A percentile compares a stretch with the other conserved stretches of the same genome.
Evolutionary conservation across 2,329 filamentous ascomycete genomes (phyloP).

Genomic region (Aschersonia sp.): DNA sequence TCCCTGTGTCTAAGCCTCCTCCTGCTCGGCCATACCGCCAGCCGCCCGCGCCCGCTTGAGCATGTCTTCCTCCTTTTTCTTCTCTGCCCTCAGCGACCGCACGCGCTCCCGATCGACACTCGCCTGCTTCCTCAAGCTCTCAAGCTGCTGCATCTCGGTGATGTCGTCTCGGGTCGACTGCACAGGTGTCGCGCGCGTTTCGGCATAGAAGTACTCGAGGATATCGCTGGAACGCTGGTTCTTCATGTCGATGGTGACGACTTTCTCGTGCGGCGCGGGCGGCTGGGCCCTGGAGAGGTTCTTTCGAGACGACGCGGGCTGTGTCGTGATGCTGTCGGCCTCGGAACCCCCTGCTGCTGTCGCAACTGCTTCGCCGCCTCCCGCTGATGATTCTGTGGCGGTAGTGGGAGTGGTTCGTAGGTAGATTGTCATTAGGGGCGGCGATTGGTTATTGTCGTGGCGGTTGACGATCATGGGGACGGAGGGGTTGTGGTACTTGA

Average conservation of each 20-base stretch:
- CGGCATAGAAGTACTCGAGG: conserved; percentile 42
- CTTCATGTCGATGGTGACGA: conserved; percentile 48
- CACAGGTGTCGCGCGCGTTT: conserved; percentile 45
- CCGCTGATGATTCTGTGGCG: no score
- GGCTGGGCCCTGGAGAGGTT: conserved; percentile 33
- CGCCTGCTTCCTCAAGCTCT: conserved; percentile 35
- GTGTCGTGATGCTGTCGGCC: conserved; percentile 17
- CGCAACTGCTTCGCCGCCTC: no score
- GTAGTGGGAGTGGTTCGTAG: conserved; percentile 25
- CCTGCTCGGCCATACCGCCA: conserved; percentile 19
- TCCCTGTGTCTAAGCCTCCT: conserved; percentile 10
- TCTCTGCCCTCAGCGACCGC: conserved; percentile 36
- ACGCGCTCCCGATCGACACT: conserved; percentile 39
- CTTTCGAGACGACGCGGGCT: conserved; percentile 30
- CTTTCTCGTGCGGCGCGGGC: conserved; percentile 32
- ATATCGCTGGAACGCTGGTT: conserved; percentile 46
- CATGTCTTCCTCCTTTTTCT: conserved; percentile 45
- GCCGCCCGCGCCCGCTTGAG: conserved; percentile 24
- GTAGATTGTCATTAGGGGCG: conserved; percentile 52
- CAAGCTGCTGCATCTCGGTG: conserved; percentile 39
- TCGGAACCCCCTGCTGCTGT: conserved; percentile 9
- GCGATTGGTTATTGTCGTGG: conserved; percentile 36
- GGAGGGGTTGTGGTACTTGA: conserved; percentile 90
- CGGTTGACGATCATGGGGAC: conserved; percentile 73
- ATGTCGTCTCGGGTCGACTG: conserved; percentile 44